Evolutionary conservation across 1,284 basidiomycete species (phyloP), one percentile per base, ranked within the genome.

Genomic region (Volvariella volvacea): DNA sequence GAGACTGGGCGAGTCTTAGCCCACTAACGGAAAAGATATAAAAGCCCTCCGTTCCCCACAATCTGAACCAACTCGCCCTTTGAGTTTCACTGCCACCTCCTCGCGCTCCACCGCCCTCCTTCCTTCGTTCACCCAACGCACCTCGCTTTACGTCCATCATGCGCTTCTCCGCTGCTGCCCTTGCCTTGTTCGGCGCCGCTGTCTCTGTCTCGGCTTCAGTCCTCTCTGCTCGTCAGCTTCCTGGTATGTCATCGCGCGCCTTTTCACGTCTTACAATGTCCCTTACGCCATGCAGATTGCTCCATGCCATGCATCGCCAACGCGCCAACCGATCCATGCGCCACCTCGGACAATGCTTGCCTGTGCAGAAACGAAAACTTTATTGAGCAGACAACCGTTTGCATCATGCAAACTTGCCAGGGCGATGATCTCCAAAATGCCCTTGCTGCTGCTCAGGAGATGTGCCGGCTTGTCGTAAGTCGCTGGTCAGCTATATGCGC

Each of bases 391-490:
- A 68, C 70, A 45, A 73, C 73, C 30, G 4, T 47, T 1, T 83
- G 80, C 56, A 70, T 82, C 51, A 32, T 55, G 44, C 16, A 33
- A 1, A 51, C 64, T 15, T 83, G 80, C 66, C 45, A 52, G 0
- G 73, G 73, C 40, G 41, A 41, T 21, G 78, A 82, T 52, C 63
- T 80, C 46, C 34, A 53, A n/a, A 56, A 46, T 19, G 78, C 80
- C n/a, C 60, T 73, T 39, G 22, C 48, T 0, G 64, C 63, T 47
- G 68, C 78, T 2, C 63, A 67, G 46, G 48, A 54, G 9, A 57
- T 77, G 33, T 84, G 81, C 52, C 53, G 49, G 0, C 59, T 66
- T 42, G 74, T 76, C 41, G 80, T 82, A 56, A 48, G 77, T 72
- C 14, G 21, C 22, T 44, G 40, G 32, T 17, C 28, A 25, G 33